Percentiles rank a stretch among this genome's conserved stretches.
These are phyloP conservation scores for Clonostachys rosea DNA, from an alignment of 2,329 filamentous ascomycete species.

Conservation along the genomic window DNA sequence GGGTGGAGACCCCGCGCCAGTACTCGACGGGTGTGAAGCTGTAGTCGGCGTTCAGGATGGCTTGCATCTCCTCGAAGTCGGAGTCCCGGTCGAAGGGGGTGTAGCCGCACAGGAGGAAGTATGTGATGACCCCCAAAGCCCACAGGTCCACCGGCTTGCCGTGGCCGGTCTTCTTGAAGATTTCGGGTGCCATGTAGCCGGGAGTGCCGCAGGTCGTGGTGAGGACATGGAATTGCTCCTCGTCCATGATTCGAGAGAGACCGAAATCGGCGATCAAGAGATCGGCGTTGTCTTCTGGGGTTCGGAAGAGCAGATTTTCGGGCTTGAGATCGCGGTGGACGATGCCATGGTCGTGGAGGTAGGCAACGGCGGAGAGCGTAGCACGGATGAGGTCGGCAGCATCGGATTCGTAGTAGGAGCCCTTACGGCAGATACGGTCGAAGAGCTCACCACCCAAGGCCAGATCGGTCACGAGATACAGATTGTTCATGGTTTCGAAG, in stretches of 20 bases:
- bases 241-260: conserved; percentile 94
- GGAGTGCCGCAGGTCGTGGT: conserved; percentile 97
- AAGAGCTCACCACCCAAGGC: conserved; percentile 95
- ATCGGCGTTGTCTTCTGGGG: conserved; percentile 96
- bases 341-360: conserved; percentile 97
- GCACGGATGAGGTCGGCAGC: conserved; percentile 92
- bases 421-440: conserved; percentile 97
- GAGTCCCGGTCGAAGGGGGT: conserved; percentile 97
- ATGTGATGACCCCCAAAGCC: conserved; percentile 98
- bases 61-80: conserved; percentile 99
- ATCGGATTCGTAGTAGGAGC: conserved; percentile 96
- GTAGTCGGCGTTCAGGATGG: conserved; percentile 94
- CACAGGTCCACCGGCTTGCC: conserved; percentile 98
- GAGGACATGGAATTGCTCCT: conserved; percentile 95
- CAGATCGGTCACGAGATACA: conserved; percentile 96
- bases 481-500: conserved; percentile 99
- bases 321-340: conserved; percentile 97
- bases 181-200: conserved; percentile 98
- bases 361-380: conserved; percentile 94
- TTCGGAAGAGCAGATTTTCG: conserved; percentile 94
- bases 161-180: conserved; percentile 97
- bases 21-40: conserved; percentile 92
- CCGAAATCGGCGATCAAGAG: conserved; percentile 97
- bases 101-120: conserved; percentile 96
- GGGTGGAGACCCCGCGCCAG: conserved; percentile 87